Base-by-base conservation (phyloP, 495 filamentous ascomycete genomes). In the Clohesyomyces aquaticus region DNA sequence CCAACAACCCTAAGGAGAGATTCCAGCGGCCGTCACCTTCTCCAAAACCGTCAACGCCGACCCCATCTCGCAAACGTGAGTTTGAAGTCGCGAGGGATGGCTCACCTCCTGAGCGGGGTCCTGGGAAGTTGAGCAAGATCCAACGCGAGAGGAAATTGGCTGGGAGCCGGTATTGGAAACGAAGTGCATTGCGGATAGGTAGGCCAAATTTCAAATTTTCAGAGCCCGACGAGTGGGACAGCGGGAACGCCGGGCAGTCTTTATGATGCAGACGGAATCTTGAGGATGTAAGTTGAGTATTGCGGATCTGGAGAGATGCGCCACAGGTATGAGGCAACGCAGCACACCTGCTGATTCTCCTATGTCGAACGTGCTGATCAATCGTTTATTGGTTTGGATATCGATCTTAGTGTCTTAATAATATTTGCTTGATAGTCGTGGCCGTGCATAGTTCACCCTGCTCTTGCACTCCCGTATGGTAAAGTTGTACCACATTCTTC, bases 231-330 rank as follows among this genome's bases (percentile, higher is more conserved):
- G 1, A 67, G 63, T 59, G 43, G 46, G 23, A 26, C 35, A 4
- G 6, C 35, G 22, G 48, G 59, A 29, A 69, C 62, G 28, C 67
- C 62, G 25, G 63, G 63, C 41, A 70, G 67, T 47, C 54, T 70
- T 63, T 70, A 70, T 63, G 67, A 70, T 63, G 38, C 23, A 0
- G 38, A 70, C 6, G 67, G 67, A 54, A 66, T 70, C 61, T 52
- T 70, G 41, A 58, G 53, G 21, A 22, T n/a, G 54, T 42, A 23
- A 52, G 22, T 46, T 46, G 22, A 23, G 22, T 46, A 16, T 46
- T 4, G n/a, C n/a, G n/a, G n/a, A n/a, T n/a, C n/a, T n/a, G n/a
- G n/a, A n/a, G n/a, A n/a, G n/a, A n/a, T n/a, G n/a, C n/a, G n/a
- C n/a, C n/a, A n/a, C n/a, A n/a, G n/a, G n/a, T n/a, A n/a, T n/a